Evolutionary conservation across 805 yeast species (phyloP), one percentile per base, ranked within the genome.

Genomic region (Pichia membranifaciens): DNA sequence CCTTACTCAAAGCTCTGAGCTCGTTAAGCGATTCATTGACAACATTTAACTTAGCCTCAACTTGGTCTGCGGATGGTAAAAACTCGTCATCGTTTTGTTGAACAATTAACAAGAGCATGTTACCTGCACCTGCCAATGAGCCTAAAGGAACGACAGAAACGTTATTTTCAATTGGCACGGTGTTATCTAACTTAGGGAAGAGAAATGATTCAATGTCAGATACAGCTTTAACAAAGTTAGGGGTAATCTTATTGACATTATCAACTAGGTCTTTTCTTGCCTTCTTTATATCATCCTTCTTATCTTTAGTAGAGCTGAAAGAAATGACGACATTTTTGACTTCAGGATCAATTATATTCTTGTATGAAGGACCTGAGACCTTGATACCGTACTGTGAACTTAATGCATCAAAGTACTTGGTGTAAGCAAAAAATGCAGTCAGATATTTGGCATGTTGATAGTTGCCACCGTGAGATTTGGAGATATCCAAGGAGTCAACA

Each of bases 381-480:
- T 66, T 69, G 20, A 81, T 78, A 36, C 64, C 61, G 49, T 62
- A 51, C 35, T 65, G 59, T 48, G 59, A 49, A 64, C 82, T 59
- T 62, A 76, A 58, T 54, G 70, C 59, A 56, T 66, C 62, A 54
- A 84, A 74, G 33, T 69, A 61, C 29, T 77, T 75, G 49, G 78
- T 69, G 51, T 75, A 71, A 46, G 68, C 62, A 54, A 93, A 82
- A 62, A 73, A 86, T 12, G 83, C 73, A 38, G 88, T 83, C 48
- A 93, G 72, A 36, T 81, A 75, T 51, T 79, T 78, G 9, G 96
- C 96, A 58, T 93, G 98, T 16, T 70, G 63, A 45, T 78, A 60
- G 60, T 87, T 79, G 54, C 85, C 87, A 58, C 88, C 86, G 64
- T 93, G 97, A 28, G 98, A 96, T 65, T 78, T 83, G 10, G 95